These are phyloP conservation scores for Pseudonitzschia pungens DNA, from an alignment of 108 stramenopile genomes.

Conservation along the genomic window DNA sequence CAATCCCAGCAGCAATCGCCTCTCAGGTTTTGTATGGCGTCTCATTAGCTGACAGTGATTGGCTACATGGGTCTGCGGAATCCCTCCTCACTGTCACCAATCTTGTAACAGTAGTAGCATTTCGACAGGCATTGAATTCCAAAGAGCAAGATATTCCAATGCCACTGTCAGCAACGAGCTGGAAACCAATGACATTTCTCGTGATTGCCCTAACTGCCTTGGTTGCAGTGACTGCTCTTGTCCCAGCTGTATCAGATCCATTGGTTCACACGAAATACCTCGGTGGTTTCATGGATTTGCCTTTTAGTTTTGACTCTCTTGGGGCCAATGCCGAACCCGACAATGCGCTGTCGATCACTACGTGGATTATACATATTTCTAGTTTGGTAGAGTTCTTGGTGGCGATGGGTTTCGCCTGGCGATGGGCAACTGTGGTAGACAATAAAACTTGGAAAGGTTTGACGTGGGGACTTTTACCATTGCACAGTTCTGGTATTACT, in stretches of 20 bases:
- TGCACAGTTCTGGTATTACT: slow-evolving; percentile 87
- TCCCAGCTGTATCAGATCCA: slow-evolving; percentile 58
- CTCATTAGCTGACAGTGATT: slow-evolving; percentile 89
- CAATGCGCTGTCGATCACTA: slow-evolving; percentile 35
- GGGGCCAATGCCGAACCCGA: slow-evolving; percentile 65
- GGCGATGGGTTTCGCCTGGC: slow-evolving; percentile 89
- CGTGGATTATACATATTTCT: slow-evolving; percentile 90
- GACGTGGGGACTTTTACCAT: slow-evolving; percentile 90
- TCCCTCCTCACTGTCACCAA: slow-evolving; percentile 87
- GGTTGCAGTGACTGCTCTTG: slow-evolving; percentile 57
- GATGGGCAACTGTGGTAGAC: slow-evolving; percentile 64
- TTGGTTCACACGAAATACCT: slow-evolving; percentile 76
- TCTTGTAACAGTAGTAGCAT: slow-evolving; percentile 81
- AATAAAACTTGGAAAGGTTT: slow-evolving; percentile 88
- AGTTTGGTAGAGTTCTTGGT: slow-evolving; percentile 87
- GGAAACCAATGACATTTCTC: slow-evolving; percentile 69
- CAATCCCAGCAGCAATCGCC: slow-evolving; percentile 91
- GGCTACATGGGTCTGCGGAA: slow-evolving; percentile 92
- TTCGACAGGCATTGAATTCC: slow-evolving; percentile 73
- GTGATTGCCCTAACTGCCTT: slow-evolving; percentile 54
- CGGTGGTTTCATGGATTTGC: slow-evolving; percentile 72
- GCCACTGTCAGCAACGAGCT: slow-evolving; percentile 57
- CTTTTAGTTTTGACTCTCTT: slow-evolving; percentile 24
- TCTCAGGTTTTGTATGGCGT: slow-evolving; percentile 84
- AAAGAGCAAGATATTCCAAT: slow-evolving; percentile 48